These are phyloP conservation scores for Neofusicoccum parvum DNA, from an alignment of 2,329 filamentous ascomycete species.

Conservation along the genomic window DNA sequence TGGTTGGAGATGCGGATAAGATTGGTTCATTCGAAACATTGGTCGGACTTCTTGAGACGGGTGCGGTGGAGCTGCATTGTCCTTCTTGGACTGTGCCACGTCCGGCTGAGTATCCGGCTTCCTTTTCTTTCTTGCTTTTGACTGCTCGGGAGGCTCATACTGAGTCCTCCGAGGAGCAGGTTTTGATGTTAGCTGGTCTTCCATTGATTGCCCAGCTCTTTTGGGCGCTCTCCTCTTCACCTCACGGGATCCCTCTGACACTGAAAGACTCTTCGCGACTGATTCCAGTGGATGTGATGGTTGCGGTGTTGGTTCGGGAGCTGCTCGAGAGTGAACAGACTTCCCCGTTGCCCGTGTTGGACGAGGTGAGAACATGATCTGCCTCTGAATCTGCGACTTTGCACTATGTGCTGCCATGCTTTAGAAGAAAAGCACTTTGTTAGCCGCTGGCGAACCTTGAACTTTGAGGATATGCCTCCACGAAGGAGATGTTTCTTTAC, in stretches of 20 bases:
- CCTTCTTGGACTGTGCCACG: no score
- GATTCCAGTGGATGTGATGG: neutral
- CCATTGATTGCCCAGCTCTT: neutral
- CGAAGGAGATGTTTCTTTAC: no score
- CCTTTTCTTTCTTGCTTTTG: neutral
- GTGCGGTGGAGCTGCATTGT: neutral
- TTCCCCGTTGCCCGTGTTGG: neutral
- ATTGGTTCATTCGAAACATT: constrained; percentile 7
- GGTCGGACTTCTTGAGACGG: neutral
- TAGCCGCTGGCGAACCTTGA: no score
- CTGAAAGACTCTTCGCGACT: neutral
- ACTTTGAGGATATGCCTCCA: no score
- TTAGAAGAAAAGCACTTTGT: no score
- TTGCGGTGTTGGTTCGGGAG: neutral
- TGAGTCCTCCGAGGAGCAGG: neutral
- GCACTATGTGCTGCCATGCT: no score
- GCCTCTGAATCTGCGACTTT: no score
- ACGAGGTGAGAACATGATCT: no score
- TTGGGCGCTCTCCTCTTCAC: neutral
- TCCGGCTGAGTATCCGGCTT: neutral
- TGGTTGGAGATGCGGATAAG: constrained; percentile 14
- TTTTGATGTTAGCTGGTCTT: neutral
- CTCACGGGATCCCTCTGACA: neutral
- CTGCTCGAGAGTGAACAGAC: neutral
- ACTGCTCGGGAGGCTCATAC: neutral